Percentiles rank a stretch among this genome's conserved stretches.
phyloP scores from a whole-genome alignment of 2,329 filamentous ascomycete genomes.

The Cucurbitaria berberidis region DNA sequence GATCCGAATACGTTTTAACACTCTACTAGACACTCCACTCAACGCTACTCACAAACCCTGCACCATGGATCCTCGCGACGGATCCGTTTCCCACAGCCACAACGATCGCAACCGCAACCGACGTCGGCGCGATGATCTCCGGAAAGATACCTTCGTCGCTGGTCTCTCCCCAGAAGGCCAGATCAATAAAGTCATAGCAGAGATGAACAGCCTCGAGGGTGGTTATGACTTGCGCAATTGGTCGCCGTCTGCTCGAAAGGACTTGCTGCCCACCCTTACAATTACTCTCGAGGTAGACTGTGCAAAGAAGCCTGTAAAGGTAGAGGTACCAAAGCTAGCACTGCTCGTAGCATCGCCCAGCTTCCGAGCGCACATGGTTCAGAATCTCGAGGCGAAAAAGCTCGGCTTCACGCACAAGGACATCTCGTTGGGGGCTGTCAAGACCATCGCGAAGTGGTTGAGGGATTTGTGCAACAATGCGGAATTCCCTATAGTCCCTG shows the following conservation, averaged over 20 bases:
- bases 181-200: constrained; percentile 4
- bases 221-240: constrained; percentile 10
- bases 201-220: constrained; percentile 8
- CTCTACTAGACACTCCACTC: not conserved
- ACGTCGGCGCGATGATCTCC: not conserved
- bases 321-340: not conserved
- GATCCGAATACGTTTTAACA: too few species aligned
- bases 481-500: not conserved
- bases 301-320: not conserved
- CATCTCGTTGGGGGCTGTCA: not conserved
- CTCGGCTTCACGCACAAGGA: constrained; percentile 3
- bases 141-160: not conserved
- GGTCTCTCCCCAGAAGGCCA: constrained; percentile 6
- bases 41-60: not conserved
- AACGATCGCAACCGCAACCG: not conserved
- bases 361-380: not conserved
- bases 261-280: not conserved
- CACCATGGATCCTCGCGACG: not conserved
- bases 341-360: constrained; percentile 9
- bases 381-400: not conserved
- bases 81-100: not conserved
- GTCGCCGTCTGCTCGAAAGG: constrained; percentile 7
- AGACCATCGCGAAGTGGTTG: constrained; percentile 8
- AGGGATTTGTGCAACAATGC: not conserved
- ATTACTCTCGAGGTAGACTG: constrained; percentile 3